A percentile compares a stretch with the other conserved stretches of the same genome.
Conservation (phyloP, 78 protist genomes). For the Dictyostelium firmibasis region DNA sequence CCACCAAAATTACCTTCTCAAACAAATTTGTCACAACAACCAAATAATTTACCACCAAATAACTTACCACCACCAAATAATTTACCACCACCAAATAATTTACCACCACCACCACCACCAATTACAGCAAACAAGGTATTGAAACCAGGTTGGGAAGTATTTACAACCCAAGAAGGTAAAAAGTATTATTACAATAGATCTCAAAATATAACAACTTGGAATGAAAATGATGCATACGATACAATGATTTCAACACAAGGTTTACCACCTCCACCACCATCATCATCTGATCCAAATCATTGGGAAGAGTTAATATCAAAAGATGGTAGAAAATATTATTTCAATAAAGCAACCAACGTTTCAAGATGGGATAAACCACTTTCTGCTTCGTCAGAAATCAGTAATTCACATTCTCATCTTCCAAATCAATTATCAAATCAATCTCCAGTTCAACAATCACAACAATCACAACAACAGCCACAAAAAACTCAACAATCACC, state of each 20-base stretch:
- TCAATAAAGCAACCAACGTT: background rate
- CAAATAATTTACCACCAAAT: no score
- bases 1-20: background rate
- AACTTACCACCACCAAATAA: no score
- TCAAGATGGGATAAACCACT: constrained; percentile 44
- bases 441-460: background rate
- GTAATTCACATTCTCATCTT: background rate
- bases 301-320: constrained; percentile 37
- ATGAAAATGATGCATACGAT: constrained; percentile 27
- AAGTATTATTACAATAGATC: constrained; percentile 29
- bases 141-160: constrained; percentile 49
- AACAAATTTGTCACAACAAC: no score
- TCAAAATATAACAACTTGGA: constrained; percentile 31
- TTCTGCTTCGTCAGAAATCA: background rate
- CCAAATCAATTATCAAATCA: background rate
- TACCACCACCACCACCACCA: constrained; percentile 28
- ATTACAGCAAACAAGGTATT: background rate
- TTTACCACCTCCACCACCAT: constrained; percentile 8
- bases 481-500: background rate
- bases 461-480: background rate
- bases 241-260: background rate
- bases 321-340: constrained; percentile 56
- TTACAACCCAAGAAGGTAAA: constrained; percentile 34
- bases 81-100: constrained; percentile 20
- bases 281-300: background rate